Evolutionary conservation across 2,329 filamentous ascomycete species (phyloP).

Genomic region (Pseudogymnoascus sp.): DNA sequence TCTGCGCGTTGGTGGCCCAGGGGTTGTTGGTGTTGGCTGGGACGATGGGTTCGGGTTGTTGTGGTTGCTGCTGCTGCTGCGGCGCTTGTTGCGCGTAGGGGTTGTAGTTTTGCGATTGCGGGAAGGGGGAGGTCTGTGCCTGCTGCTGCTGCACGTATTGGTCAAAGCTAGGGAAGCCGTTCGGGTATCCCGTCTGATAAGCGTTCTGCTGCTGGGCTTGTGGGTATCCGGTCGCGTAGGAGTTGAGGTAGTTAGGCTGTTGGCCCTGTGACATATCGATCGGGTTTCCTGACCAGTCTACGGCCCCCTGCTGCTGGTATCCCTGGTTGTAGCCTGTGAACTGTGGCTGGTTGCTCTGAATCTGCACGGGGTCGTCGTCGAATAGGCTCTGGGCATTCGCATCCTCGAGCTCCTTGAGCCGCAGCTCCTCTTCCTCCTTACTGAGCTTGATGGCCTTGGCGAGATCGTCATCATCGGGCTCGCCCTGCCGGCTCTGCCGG

Average conservation of each 20-base stretch:
- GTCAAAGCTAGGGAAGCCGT: slow-evolving; percentile 64
- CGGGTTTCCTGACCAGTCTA: slow-evolving; percentile 96
- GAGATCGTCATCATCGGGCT: slow-evolving; percentile 70
- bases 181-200: slow-evolving; percentile 60
- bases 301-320: slow-evolving; percentile 91
- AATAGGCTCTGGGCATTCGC: slow-evolving; percentile 82
- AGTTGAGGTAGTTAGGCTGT: slow-evolving; percentile 58
- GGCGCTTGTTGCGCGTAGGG: slow-evolving; percentile 47
- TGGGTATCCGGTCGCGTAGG: slow-evolving; percentile 46
- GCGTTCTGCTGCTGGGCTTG: slow-evolving; percentile 38
- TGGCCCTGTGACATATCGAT: slow-evolving; percentile 65
- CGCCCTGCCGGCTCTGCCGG: slow-evolving; percentile 52
- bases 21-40: slow-evolving; percentile 89
- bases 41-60: slow-evolving; percentile 49
- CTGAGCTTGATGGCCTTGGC: slow-evolving; percentile 93
- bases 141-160: slow-evolving; percentile 46
- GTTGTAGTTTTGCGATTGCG: slow-evolving; percentile 40
- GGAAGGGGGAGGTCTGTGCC: slow-evolving; percentile 27
- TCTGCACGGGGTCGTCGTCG: slow-evolving; percentile 58
- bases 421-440: slow-evolving; percentile 85
- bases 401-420: slow-evolving; percentile 77
- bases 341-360: slow-evolving; percentile 53
- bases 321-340: slow-evolving; percentile 90
- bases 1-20: slow-evolving; percentile 61
- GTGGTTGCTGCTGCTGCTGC: slow-evolving; percentile 40